Evolutionary conservation across 164 flowering plant species (phyloP), one percentile per base, ranked within the genome.

Genomic region (Macadamia integrifolia): DNA sequence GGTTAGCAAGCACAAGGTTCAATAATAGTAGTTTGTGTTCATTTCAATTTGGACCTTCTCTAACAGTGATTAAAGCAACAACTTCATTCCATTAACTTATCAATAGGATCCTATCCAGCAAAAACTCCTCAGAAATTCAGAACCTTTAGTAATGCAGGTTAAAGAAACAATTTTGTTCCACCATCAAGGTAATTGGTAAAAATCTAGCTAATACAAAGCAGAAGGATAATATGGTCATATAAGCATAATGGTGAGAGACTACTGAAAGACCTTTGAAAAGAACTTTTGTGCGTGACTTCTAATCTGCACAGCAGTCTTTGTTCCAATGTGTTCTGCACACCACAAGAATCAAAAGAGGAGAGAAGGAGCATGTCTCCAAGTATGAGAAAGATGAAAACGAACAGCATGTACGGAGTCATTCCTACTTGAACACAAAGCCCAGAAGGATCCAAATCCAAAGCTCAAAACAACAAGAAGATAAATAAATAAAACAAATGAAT

Each of bases 221-320:
- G 9, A 60, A 10, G 35, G n/a, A 8, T 17, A 7, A 63, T 9
- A 23, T 17, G 5, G 40, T 35, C 53, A 66, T 17, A 55, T 44
- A 70, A 74, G 68, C 60, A 65, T 60, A 59, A 76, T 48, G 68
- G 67, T 65, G 56, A 76, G 76, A 82, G 71, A 87, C 77, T 77
- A 85, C 73, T 78, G 48, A 76, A 67, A 77, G 79, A 94, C 99
- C 98, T 94, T 94, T 69, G 97, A 80, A 79, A 94, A 94, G 79
- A 94, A 94, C 72, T 93, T 93, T 71, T 93, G 98, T 53, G 98
- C 98, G 83, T 93, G 98, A 76, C 98, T 93, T 82, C 99, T 84
- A 70, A 94, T 94, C 87, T 94, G 99, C 78, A 94, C 97, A 56
- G 98, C 98, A 35, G 97, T 90, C 84, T 94, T 46, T 46, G 50